phyloP scores from a whole-genome alignment of 495 filamentous ascomycete genomes.

The Platismatia glauca region DNA sequence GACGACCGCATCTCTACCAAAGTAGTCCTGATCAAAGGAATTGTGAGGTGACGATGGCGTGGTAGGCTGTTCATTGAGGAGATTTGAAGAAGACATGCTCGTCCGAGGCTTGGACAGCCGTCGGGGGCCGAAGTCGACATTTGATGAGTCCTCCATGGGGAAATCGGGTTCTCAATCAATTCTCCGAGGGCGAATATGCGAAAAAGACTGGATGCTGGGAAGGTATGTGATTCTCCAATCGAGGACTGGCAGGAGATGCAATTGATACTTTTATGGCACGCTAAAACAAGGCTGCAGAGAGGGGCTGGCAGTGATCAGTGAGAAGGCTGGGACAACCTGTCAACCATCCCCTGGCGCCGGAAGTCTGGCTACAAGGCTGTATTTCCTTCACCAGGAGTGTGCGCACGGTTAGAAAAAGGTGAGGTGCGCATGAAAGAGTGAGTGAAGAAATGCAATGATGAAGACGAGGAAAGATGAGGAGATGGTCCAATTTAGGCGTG shows the following conservation, averaged over 20 bases:
- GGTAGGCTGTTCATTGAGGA: slow-evolving; percentile 9
- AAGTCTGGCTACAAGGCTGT: not conserved
- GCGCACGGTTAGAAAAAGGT: not conserved
- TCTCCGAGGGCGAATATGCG: not conserved
- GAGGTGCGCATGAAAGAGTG: not conserved
- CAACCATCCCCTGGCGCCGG: not conserved
- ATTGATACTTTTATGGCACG: not conserved
- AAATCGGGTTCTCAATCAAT: not conserved
- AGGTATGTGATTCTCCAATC: not conserved
- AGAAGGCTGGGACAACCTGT: not conserved
- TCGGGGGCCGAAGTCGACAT: slow-evolving; percentile 6
- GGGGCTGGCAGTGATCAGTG: not conserved
- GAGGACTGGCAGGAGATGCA: not conserved
- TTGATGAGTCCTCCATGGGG: not conserved
- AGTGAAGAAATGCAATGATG: not conserved
- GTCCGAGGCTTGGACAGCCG: slow-evolving; percentile 12
- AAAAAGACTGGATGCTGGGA: not conserved
- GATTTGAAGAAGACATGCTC: slow-evolving; percentile 23
- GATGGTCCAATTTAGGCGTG: not conserved
- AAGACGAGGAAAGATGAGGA: not conserved
- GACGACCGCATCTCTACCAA: slow-evolving; percentile 15
- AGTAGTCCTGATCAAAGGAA: slow-evolving; percentile 21
- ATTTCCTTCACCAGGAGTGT: not conserved
- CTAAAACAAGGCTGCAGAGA: not conserved
- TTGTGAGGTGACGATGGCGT: slow-evolving; percentile 15